Evolutionary conservation across 1,139 yeast genomes (phyloP).

Genomic region (Arxiozyma heterogenica): DNA sequence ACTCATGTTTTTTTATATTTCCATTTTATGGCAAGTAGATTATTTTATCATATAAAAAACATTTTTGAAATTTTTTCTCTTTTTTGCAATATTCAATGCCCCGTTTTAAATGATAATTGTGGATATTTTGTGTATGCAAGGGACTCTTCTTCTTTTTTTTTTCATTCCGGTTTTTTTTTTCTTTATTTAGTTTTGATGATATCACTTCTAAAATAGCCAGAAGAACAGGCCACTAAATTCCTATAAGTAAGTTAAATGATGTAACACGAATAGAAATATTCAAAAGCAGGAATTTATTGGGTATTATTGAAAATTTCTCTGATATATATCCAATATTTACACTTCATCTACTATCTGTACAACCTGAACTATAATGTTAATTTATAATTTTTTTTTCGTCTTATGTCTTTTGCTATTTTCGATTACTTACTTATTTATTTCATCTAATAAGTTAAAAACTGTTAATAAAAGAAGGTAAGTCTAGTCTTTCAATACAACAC

Average conservation of each 20-base stretch:
- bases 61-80: too few relatives aligned
- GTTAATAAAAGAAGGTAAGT: not conserved
- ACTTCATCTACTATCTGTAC: not conserved
- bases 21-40: not conserved
- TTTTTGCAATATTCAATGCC: too few relatives aligned
- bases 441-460: too few relatives aligned
- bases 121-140: not conserved
- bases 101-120: not conserved
- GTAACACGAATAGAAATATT: not conserved
- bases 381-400: too few relatives aligned
- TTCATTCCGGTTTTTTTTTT: not conserved
- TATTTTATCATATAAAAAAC: too few relatives aligned
- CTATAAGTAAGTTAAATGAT: not conserved
- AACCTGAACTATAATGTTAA: not conserved
- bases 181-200: not conserved
- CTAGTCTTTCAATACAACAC: not conserved
- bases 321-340: not conserved
- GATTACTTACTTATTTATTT: too few relatives aligned
- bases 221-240: not conserved
- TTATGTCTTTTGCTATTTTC: too few relatives aligned
- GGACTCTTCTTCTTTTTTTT: not conserved
- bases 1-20: too few relatives aligned
- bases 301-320: too few relatives aligned
- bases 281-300: not conserved
- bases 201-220: not conserved